phyloP scores from a whole-genome alignment of 257 asterid genomes.

The Gentiana macrophylla region DNA sequence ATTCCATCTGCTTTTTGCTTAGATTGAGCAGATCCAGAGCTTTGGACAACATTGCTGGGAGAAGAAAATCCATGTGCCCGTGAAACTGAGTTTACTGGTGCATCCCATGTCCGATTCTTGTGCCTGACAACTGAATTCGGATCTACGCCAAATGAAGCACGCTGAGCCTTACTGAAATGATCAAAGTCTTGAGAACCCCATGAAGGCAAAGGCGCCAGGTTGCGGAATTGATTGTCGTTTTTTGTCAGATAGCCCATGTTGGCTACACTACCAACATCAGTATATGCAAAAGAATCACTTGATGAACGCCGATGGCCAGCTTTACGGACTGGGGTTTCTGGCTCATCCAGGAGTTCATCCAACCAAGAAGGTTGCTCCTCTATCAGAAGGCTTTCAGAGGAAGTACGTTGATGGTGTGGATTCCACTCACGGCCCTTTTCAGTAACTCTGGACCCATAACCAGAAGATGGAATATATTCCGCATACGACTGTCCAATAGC shows the following conservation, averaged over 20 bases:
- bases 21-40: slow-evolving; percentile 28
- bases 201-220: slow-evolving; percentile 35
- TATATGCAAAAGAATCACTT: slow-evolving; percentile 81
- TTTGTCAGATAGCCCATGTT: slow-evolving; percentile 13
- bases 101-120: slow-evolving; percentile 49
- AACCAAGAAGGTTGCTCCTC: slow-evolving; percentile 96
- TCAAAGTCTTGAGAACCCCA: slow-evolving; percentile 73
- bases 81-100: slow-evolving; percentile 32
- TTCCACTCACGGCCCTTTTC: slow-evolving; percentile 48
- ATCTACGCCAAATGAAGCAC: slow-evolving; percentile 37
- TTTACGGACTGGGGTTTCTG: slow-evolving; percentile 79
- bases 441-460: slow-evolving; percentile 33
- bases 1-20: slow-evolving; percentile 49
- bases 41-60: slow-evolving; percentile 31
- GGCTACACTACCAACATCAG: slow-evolving; percentile 23
- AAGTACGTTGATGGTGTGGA: slow-evolving; percentile 75
- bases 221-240: slow-evolving; percentile 17
- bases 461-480: slow-evolving; percentile 53
- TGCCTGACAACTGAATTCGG: slow-evolving; percentile 30
- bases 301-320: slow-evolving; percentile 96
- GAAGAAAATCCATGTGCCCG: slow-evolving; percentile 46
- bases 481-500: slow-evolving; percentile 50
- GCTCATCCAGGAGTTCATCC: slow-evolving; percentile 84
- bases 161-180: slow-evolving; percentile 37
- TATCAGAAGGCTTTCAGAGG: slow-evolving; percentile 65